Base-by-base conservation (phyloP, 2,329 filamentous ascomycete species). In the Penicillium sp. region DNA sequence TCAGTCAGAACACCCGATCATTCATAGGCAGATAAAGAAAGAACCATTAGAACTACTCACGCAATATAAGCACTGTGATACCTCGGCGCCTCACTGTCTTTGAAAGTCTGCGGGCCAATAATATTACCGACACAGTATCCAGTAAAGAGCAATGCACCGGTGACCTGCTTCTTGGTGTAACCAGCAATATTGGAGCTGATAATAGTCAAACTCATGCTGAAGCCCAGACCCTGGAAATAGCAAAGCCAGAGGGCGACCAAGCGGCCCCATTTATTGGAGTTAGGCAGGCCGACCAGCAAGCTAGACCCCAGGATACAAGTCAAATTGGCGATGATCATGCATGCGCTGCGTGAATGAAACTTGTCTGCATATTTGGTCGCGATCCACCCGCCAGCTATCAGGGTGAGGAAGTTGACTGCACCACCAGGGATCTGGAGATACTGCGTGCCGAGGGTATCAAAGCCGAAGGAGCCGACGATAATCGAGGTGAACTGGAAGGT, bases 381-480 rank as follows among this genome's bases (percentile, higher is more conserved):
- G 26, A 87, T 74, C 53, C 77, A 79, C 16, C 84, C 84, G 1
- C 83, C 83, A 1, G 75, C 65, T 6, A 87, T 70, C 0, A 88
- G 75, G 0, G 83, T 80, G 0, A 84, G 65, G 65, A 86, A 85
- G 61, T 87, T 83, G 0, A 87, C 79, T 0, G 81, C 84, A 22
- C 84, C 85, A 16, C 84, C 85, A 0, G 85, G 85, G 57, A 88
- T 87, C 63, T 87, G 84, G 10, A 87, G 80, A 60, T 85, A 85
- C 61, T 85, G 83, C 0, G 82, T 82, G 4, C 81, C 80, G 1
- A 84, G 73, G 0, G 81, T 82, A 54, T 80, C 79, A 65, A 84
- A 77, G 19, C 78, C 78, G 52, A 80, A 80, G 4, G 79, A 80
- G n/a, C 74, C 73, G 55, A 84, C 77, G 55, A 83, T 81, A 19